Evolutionary conservation across 371 early-diverging fungal genomes (phyloP).

Genomic region (Zancudomyces culisetae): DNA sequence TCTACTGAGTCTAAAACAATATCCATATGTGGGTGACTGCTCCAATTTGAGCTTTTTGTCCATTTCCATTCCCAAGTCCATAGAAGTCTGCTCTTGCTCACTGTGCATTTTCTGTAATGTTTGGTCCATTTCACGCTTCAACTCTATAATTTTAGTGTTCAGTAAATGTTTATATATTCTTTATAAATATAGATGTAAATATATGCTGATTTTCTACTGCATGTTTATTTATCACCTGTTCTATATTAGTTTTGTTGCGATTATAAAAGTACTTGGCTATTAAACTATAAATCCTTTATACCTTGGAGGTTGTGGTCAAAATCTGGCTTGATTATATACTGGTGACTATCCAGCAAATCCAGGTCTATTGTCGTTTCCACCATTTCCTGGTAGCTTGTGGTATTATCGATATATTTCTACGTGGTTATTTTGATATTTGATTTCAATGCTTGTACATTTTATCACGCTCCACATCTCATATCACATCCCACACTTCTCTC

Average conservation of each 20-base stretch:
- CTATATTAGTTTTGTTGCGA: too few species aligned
- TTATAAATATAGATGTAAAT: too few species aligned
- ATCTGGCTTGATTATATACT: conserved; percentile 71
- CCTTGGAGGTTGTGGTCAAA: conserved; percentile 59
- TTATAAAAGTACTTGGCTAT: too few species aligned
- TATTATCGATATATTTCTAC: conserved; percentile 30
- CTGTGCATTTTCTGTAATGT: conserved; percentile 32
- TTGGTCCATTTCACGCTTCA: conserved; percentile 36
- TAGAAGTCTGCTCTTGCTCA: conserved; percentile 43
- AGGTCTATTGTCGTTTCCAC: conserved; percentile 85
- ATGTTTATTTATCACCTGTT: too few species aligned
- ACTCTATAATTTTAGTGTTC: conserved; percentile 25
- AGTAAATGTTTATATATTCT: neutral
- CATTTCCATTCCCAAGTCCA: conserved; percentile 46
- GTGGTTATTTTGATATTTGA: neutral
- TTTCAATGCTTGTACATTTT: too few species aligned
- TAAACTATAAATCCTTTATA: too few species aligned
- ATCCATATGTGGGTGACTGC: conserved; percentile 52
- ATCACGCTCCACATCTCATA: too few species aligned
- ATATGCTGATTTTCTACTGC: too few species aligned
- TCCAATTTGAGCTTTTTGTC: conserved; percentile 86
- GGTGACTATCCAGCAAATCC: conserved; percentile 63
- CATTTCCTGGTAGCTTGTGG: conserved; percentile 32
- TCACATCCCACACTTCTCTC: too few species aligned
- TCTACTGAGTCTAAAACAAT: conserved; percentile 71